Evolutionary conservation across 2,329 filamentous ascomycete species (phyloP).

Genomic region (Dactylonectria estremocensis): DNA sequence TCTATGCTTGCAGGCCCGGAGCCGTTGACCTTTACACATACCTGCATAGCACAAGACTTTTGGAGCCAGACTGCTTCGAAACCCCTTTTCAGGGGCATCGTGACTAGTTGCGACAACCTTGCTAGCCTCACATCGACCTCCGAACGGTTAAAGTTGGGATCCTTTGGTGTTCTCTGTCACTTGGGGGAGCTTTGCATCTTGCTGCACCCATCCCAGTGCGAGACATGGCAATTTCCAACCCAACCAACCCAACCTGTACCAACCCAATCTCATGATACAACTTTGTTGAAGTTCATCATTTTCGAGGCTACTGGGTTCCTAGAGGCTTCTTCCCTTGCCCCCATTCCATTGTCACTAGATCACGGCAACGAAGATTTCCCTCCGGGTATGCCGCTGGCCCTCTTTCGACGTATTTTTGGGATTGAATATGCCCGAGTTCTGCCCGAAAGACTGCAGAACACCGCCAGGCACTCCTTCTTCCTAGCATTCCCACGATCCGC

Average conservation of each 20-base stretch:
- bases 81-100: slow-evolving; percentile 41
- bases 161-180: slow-evolving; percentile 55
- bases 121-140: slow-evolving; percentile 49
- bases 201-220: slow-evolving; percentile 56
- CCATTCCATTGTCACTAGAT: slow-evolving; percentile 35
- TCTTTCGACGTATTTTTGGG: slow-evolving; percentile 50
- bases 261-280: slow-evolving; percentile 21
- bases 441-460: slow-evolving; percentile 34
- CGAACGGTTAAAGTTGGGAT: slow-evolving; percentile 53
- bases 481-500: slow-evolving; percentile 63
- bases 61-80: slow-evolving; percentile 24
- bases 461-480: slow-evolving; percentile 57
- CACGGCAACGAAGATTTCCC: slow-evolving; percentile 24
- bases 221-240: slow-evolving; percentile 51
- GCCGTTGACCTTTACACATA: slow-evolving; percentile 54
- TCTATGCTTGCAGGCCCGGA: slow-evolving; percentile 44
- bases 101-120: slow-evolving; percentile 32
- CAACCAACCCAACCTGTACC: slow-evolving; percentile 15
- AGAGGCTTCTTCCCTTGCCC: slow-evolving; percentile 43
- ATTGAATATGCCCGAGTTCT: slow-evolving; percentile 53
- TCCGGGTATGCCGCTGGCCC: slow-evolving; percentile 38
- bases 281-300: slow-evolving; percentile 16
- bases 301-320: slow-evolving; percentile 7
- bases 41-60: slow-evolving; percentile 54
- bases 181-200: slow-evolving; percentile 55